Conservation (phyloP, 2,329 filamentous ascomycete species). For the Colletotrichum magnum region DNA sequence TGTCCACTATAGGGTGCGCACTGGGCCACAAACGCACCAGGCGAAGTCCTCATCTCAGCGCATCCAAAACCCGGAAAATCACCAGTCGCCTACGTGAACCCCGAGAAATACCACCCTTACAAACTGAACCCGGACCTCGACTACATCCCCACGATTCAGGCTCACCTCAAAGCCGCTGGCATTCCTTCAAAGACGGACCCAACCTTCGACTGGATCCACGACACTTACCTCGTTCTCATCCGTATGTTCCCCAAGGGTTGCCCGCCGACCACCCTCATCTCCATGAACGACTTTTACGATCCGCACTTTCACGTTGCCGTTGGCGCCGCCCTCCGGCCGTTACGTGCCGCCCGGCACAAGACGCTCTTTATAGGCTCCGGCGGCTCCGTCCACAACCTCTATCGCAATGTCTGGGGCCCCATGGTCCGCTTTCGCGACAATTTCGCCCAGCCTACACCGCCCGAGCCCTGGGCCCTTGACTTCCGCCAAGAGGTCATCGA, state of each 20-base stretch:
- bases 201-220: conserved; percentile 80
- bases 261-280: conserved; percentile 71
- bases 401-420: conserved; percentile 75
- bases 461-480: conserved; percentile 72
- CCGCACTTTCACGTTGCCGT: conserved; percentile 65
- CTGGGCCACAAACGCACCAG: conserved; percentile 69
- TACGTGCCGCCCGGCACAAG: conserved; percentile 61
- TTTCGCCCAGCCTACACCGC: conserved; percentile 71
- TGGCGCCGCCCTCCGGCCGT: conserved; percentile 68
- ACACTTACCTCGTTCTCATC: conserved; percentile 78
- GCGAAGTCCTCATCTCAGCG: conserved; percentile 71
- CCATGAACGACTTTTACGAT: conserved; percentile 55
- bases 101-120: conserved; percentile 75
- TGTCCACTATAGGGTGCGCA: conserved; percentile 68
- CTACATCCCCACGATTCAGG: conserved; percentile 64
- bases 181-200: conserved; percentile 68
- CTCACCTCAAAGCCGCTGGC: conserved; percentile 63
- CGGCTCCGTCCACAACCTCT: conserved; percentile 79
- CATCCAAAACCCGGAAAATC: conserved; percentile 73
- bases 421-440: conserved; percentile 76
- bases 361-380: conserved; percentile 69
- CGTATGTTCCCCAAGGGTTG: conserved; percentile 77
- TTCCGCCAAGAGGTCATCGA: conserved; percentile 71
- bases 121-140: conserved; percentile 71
- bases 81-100: conserved; percentile 77